A percentile compares a stretch with the other conserved stretches of the same genome.
Conservation (phyloP, 2,329 filamentous ascomycete genomes). For the Fusarium torulosum region DNA sequence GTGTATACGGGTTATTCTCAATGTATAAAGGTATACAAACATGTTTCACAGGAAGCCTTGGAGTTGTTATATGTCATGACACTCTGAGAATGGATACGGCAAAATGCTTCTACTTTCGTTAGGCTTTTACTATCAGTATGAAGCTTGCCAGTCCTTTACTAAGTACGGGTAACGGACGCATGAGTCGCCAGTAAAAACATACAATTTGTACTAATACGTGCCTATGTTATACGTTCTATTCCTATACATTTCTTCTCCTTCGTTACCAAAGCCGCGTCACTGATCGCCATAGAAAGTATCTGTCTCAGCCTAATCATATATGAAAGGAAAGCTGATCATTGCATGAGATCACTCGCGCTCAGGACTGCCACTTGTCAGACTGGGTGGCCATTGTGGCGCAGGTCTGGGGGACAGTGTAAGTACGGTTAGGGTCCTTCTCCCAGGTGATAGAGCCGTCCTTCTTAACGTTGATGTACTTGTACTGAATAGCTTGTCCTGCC, state of each 20-base stretch:
- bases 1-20: too few relatives aligned
- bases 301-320: background rate
- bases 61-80: too few relatives aligned
- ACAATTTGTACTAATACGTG: background rate
- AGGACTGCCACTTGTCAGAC: constrained; percentile 51
- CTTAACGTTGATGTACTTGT: constrained; percentile 76
- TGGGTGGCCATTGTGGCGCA: constrained; percentile 48
- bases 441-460: constrained; percentile 68
- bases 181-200: background rate
- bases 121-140: too few relatives aligned
- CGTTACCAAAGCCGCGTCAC: background rate
- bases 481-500: constrained; percentile 69
- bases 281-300: too few relatives aligned
- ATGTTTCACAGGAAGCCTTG: too few relatives aligned
- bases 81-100: too few relatives aligned
- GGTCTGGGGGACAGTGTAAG: constrained; percentile 50
- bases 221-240: background rate
- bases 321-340: background rate
- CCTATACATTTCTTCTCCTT: background rate
- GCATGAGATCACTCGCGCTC: background rate
- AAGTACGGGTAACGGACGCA: too few relatives aligned
- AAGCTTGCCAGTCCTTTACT: too few relatives aligned
- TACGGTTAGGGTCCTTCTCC: constrained; percentile 71
- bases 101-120: too few relatives aligned
- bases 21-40: too few relatives aligned